Evolutionary conservation across 768 basidiomycete genomes (phyloP), one percentile per base, ranked within the genome.

Genomic region (Lactifluus echinatus): DNA sequence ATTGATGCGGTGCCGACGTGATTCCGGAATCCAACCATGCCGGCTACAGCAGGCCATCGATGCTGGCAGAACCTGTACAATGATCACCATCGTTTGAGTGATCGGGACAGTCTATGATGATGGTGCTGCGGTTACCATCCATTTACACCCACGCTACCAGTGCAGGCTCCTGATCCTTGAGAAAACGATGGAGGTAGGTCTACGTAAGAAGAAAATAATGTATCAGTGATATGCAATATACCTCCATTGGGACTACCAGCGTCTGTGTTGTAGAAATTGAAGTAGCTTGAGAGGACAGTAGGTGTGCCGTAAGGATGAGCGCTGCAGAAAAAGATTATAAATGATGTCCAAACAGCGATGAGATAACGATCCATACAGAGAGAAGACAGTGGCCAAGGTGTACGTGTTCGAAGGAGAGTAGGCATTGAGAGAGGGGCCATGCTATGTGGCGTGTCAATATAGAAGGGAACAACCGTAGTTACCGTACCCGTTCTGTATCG

Each of bases 271-370:
- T 71, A 70, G 68, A 77, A 82, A 15, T 73, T 69, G 39, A 23
- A 28, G 64, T 82, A 87, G 58, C 79, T 79, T 0, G 82, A 85
- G 1, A 86, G 73, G 46, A 87, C 69, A 0, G 80, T 79, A 0
- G 83, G 82, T 7, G 78, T 83, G 52, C 85, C 84, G 67, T 83
- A 87, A 0, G 83, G 73, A 64, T 85, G 80, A 0, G 84, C 82
- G 31, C 68, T 70, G 14, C 4, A 33, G 0, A 17, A 3, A 21
- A 24, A 11, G 24, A 26, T 15, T 37, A 31, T 31, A 7, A 34
- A 28, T 17, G 2, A 10, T 14, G n/a, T 4, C 26, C 48, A n/a
- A 24, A 8, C n/a, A 19, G n/a, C n/a, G 21, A 46, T 42, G 31
- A 8, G 11, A 28, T 12, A 34, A 1, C 4, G 40, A 15, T 5